Conservation (phyloP, 306 rosid species). For the Mimosa pudica region DNA sequence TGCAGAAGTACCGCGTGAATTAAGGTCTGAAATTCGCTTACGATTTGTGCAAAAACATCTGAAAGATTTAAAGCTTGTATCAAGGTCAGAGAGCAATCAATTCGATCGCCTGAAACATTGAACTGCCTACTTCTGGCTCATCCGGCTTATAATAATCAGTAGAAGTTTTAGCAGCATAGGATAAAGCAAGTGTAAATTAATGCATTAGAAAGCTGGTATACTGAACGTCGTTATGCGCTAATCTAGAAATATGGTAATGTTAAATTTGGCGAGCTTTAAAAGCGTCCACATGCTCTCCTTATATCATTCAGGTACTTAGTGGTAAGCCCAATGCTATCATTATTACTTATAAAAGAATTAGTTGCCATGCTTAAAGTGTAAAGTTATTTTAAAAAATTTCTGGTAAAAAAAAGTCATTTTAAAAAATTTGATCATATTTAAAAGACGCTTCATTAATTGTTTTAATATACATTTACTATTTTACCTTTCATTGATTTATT, state of each 20-base stretch:
- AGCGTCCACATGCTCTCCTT: conserved; percentile 15
- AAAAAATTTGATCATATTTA: no score
- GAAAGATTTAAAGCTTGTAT: conserved; percentile 1
- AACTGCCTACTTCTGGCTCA: conserved; percentile 13
- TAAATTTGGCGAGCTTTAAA: conserved; percentile 18
- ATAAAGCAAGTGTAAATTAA: conserved; percentile 16
- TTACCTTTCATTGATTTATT: no score
- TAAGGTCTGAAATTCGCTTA: neutral
- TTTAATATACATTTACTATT: no score
- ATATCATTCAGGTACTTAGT: neutral
- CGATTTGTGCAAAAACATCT: neutral
- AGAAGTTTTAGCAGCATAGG: conserved; percentile 25
- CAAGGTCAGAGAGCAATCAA: neutral
- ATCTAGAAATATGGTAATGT: conserved; percentile 1
- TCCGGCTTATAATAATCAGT: conserved; percentile 32
- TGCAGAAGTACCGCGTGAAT: neutral
- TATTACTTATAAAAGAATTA: no score
- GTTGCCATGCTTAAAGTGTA: neutral
- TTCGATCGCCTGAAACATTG: neutral
- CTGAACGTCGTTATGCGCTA: conserved; percentile 23
- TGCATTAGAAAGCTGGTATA: conserved; percentile 25
- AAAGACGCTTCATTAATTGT: no score
- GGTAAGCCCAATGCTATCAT: neutral
- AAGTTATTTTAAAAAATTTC: no score
- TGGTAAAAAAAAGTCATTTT: no score